Evolutionary conservation across 805 yeast genomes (phyloP).

Genomic region (Lachancea mirantina): DNA sequence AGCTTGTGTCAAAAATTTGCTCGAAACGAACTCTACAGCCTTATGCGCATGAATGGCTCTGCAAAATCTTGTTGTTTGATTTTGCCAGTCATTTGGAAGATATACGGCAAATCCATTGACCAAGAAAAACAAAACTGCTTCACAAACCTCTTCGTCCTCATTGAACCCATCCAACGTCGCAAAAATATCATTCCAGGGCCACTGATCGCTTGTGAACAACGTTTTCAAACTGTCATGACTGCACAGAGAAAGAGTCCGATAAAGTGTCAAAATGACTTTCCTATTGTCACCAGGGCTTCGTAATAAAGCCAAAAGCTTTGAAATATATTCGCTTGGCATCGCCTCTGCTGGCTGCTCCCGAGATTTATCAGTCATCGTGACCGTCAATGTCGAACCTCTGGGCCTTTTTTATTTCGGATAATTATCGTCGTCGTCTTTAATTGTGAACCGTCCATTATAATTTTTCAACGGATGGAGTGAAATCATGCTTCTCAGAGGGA

Average conservation of each 20-base stretch:
- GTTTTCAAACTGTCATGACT: no score
- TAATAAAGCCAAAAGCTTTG: background rate
- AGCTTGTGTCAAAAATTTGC: conserved; percentile 3
- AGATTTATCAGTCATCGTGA: conserved; percentile 3
- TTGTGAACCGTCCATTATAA: no score
- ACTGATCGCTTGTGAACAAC: conserved; percentile 1
- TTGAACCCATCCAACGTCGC: background rate
- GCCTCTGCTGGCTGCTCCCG: background rate
- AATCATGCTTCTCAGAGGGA: no score
- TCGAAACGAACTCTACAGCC: background rate
- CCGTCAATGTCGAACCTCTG: no score
- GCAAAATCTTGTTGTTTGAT: conserved; percentile 2
- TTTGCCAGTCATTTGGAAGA: background rate
- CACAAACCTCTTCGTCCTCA: conserved; percentile 4
- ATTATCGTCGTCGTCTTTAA: no score
- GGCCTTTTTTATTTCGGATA: no score
- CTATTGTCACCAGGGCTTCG: conserved; percentile 1
- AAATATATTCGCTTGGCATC: conserved; percentile 1
- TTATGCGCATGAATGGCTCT: conserved; percentile 1
- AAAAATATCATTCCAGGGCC: conserved; percentile 3
- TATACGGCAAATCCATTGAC: conserved; percentile 2
- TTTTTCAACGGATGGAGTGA: no score
- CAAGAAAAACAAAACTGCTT: conserved; percentile 1
- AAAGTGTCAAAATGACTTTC: conserved; percentile 3
- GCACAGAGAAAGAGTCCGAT: conserved; percentile 2